Conservation (phyloP, 352 stramenopile species). For the Pythium aquatile region DNA sequence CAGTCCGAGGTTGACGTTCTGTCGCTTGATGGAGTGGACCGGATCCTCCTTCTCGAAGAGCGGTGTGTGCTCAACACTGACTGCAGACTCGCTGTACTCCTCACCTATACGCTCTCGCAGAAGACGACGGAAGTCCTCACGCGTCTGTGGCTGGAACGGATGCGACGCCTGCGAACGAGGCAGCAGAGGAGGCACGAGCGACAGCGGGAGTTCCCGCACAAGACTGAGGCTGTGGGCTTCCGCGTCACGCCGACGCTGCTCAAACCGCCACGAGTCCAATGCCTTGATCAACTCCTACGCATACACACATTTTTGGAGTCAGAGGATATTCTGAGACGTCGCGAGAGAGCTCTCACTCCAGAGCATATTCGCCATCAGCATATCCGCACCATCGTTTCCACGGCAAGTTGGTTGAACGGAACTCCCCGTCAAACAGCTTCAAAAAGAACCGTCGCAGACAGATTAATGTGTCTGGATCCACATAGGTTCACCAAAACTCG, state of each 20-base stretch:
- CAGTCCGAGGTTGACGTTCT: constrained; percentile 37
- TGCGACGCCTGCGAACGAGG: constrained; percentile 9
- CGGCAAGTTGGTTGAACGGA: constrained; percentile 1
- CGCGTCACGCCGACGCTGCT: constrained; percentile 51
- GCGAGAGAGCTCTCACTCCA: neutral
- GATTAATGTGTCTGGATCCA: neutral
- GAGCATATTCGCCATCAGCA: neutral
- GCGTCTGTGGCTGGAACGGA: constrained; percentile 27
- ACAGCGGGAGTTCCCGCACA: constrained; percentile 38
- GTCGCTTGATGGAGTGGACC: constrained; percentile 30
- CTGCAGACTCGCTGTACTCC: constrained; percentile 38
- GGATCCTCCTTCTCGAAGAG: constrained; percentile 34
- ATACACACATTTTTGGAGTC: neutral
- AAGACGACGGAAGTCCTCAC: constrained; percentile 35
- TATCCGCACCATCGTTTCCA: constrained; percentile 5
- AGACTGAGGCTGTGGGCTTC: constrained; percentile 46
- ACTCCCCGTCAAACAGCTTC: neutral
- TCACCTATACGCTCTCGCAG: constrained; percentile 43
- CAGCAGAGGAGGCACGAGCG: constrained; percentile 32
- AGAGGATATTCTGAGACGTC: neutral
- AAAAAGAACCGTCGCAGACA: neutral
- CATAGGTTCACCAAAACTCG: neutral
- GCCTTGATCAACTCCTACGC: constrained; percentile 39
- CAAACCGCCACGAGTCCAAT: constrained; percentile 49
- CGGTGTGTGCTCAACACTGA: neutral